A percentile compares a stretch with the other conserved stretches of the same genome.
phyloP scores from a whole-genome alignment of 1,139 yeast species.

The Zhuliangozyma blackwelliae region DNA sequence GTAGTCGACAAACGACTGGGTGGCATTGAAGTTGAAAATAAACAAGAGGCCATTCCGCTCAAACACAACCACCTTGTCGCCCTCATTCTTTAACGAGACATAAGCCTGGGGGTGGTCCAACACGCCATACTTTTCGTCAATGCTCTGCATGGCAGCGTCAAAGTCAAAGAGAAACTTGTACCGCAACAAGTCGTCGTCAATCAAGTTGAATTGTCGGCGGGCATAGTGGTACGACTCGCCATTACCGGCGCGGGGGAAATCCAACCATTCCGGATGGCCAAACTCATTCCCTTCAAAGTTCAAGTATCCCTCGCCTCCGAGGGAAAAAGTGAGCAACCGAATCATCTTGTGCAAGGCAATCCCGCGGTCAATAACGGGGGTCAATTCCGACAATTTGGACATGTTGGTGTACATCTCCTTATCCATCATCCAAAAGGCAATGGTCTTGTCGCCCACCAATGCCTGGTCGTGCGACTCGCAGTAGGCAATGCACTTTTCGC shows the following conservation, averaged over 20 bases:
- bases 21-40: conserved; percentile 85
- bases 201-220: conserved; percentile 86
- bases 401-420: conserved; percentile 96
- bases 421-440: conserved; percentile 98
- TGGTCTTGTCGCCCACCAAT: conserved; percentile 90
- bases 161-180: conserved; percentile 74
- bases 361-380: conserved; percentile 84
- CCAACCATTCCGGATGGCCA: conserved; percentile 99
- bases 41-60: conserved; percentile 85
- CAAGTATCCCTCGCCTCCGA: conserved; percentile 95
- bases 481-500: conserved; percentile 86
- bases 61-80: conserved; percentile 81
- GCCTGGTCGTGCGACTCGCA: conserved; percentile 98
- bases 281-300: conserved; percentile 97
- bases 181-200: conserved; percentile 73
- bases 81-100: conserved; percentile 81
- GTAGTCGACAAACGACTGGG: conserved; percentile 78
- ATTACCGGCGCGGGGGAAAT: conserved; percentile 90
- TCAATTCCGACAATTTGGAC: conserved; percentile 70
- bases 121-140: conserved; percentile 70
- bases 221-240: conserved; percentile 89
- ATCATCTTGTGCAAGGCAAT: conserved; percentile 87
- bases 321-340: conserved; percentile 74
- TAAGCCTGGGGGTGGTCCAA: conserved; percentile 77
- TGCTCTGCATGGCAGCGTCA: conserved; percentile 78